Percentiles rank a stretch among this genome's conserved stretches.
phyloP scores from a whole-genome alignment of 495 filamentous ascomycete genomes.

The Amphirosellinia nigrospora region DNA sequence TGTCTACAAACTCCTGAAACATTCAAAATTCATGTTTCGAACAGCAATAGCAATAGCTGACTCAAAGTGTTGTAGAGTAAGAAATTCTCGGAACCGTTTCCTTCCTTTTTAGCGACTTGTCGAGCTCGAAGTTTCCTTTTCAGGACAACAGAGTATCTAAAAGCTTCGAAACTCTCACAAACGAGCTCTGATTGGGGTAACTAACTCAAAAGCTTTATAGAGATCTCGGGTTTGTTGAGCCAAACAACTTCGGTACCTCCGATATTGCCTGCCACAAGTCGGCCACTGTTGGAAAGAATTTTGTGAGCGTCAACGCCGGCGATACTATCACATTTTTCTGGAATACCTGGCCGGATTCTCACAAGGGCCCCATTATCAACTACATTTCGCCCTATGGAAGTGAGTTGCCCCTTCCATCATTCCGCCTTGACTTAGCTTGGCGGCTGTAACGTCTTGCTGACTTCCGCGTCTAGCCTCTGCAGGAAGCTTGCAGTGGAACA shows the following conservation, averaged over 20 bases:
- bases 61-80: neutral
- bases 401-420: neutral
- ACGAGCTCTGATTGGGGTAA: too few species aligned
- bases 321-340: constrained; percentile 48
- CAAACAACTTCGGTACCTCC: constrained; percentile 36
- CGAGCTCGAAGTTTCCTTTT: too few species aligned
- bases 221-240: constrained; percentile 59
- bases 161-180: too few species aligned
- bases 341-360: constrained; percentile 51
- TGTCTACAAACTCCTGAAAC: neutral
- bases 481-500: constrained; percentile 49
- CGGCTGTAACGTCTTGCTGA: neutral
- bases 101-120: too few species aligned
- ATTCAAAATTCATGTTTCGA: neutral
- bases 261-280: constrained; percentile 52
- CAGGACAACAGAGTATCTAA: too few species aligned
- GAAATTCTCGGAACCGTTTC: too few species aligned
- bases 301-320: constrained; percentile 39
- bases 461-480: constrained; percentile 3
- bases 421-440: too few species aligned
- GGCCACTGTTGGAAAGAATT: constrained; percentile 41
- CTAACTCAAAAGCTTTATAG: too few species aligned
- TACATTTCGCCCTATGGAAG: constrained; percentile 72
- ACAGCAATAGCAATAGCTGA: neutral
- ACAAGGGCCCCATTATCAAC: constrained; percentile 48